These are phyloP conservation scores for Prillingera fragicola DNA, from an alignment of 1,284 basidiomycete genomes.

Conservation along the genomic window DNA sequence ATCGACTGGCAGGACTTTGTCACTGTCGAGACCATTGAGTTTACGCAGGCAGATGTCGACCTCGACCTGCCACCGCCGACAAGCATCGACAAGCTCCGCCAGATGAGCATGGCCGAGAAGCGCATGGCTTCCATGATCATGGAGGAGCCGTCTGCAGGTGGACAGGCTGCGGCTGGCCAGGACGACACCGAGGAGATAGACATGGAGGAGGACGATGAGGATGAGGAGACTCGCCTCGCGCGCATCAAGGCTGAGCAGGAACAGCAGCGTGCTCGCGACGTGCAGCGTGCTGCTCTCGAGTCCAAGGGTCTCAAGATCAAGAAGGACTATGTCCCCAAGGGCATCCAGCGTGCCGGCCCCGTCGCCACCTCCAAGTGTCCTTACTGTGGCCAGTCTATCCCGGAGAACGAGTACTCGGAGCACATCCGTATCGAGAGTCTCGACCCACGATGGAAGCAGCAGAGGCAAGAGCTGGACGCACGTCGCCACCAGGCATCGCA, in stretches of 20 bases:
- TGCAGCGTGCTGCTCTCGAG: slow-evolving; percentile 70
- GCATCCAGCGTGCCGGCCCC: slow-evolving; percentile 56
- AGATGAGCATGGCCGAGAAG: slow-evolving; percentile 94
- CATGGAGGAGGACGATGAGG: slow-evolving; percentile 55
- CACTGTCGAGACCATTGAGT: slow-evolving; percentile 97
- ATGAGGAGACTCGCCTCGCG: slow-evolving; percentile 60
- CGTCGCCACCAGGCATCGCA: slow-evolving; percentile 86
- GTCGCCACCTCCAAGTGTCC: slow-evolving; percentile 77
- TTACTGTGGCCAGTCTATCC: slow-evolving; percentile 89
- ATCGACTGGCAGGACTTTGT: slow-evolving; percentile 99
- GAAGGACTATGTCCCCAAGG: slow-evolving; percentile 91
- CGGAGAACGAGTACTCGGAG: slow-evolving; percentile 89
- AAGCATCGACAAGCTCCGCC: slow-evolving; percentile 88
- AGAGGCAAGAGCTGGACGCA: slow-evolving; percentile 76
- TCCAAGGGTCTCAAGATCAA: slow-evolving; percentile 90
- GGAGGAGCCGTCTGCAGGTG: slow-evolving; percentile 71
- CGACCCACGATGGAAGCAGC: slow-evolving; percentile 95
- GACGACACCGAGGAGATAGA: slow-evolving; percentile 54
- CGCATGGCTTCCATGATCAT: slow-evolving; percentile 97
- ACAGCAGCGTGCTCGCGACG: slow-evolving; percentile 62
- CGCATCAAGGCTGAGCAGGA: slow-evolving; percentile 70
- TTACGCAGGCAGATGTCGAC: slow-evolving; percentile 83
- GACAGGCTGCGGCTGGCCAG: slow-evolving; percentile 57
- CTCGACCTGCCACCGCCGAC: slow-evolving; percentile 92
- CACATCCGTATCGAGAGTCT: slow-evolving; percentile 98